These are phyloP conservation scores for Plantago elongata DNA, from an alignment of 257 asterid genomes.

Conservation along the genomic window DNA sequence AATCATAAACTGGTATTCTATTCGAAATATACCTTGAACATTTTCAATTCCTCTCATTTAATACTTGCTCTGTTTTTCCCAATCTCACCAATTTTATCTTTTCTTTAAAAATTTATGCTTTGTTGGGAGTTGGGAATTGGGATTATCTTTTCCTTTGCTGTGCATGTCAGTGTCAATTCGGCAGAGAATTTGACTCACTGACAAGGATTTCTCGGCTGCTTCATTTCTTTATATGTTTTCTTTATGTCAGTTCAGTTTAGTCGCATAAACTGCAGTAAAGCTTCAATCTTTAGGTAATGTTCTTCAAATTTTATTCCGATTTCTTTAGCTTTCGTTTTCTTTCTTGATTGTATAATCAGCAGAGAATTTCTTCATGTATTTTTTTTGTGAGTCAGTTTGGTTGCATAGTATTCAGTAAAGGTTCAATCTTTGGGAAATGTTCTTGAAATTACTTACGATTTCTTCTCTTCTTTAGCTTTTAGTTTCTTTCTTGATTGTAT, in stretches of 20 bases:
- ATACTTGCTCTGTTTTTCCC: slow-evolving; percentile 23
- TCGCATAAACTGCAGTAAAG: slow-evolving; percentile 1
- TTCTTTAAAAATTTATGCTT: too few species aligned
- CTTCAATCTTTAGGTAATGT: slow-evolving; percentile 3
- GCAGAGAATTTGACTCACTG: slow-evolving; percentile 36
- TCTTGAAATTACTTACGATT: background rate
- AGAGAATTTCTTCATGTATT: background rate
- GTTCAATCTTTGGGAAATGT: background rate
- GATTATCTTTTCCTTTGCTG: slow-evolving; percentile 15
- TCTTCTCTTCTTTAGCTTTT: slow-evolving; percentile 23
- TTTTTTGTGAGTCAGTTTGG: background rate
- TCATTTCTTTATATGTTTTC: slow-evolving; percentile 7
- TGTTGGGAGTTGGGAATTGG: too few species aligned
- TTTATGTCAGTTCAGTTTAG: slow-evolving; percentile 10
- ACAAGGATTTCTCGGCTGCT: slow-evolving; percentile 26
- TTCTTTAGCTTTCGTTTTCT: too few species aligned
- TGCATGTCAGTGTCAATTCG: slow-evolving; percentile 50
- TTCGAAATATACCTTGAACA: slow-evolving; percentile 36
- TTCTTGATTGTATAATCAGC: too few species aligned
- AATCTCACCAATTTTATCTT: slow-evolving; percentile 7
- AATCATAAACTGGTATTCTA: slow-evolving; percentile 44
- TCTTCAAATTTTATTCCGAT: too few species aligned
- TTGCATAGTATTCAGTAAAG: background rate
- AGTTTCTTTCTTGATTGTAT: slow-evolving; percentile 4
- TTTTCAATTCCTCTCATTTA: slow-evolving; percentile 26